Evolutionary conservation across 169 alveolate genomes (phyloP).

Genomic region (Eimeria falciformis): DNA sequence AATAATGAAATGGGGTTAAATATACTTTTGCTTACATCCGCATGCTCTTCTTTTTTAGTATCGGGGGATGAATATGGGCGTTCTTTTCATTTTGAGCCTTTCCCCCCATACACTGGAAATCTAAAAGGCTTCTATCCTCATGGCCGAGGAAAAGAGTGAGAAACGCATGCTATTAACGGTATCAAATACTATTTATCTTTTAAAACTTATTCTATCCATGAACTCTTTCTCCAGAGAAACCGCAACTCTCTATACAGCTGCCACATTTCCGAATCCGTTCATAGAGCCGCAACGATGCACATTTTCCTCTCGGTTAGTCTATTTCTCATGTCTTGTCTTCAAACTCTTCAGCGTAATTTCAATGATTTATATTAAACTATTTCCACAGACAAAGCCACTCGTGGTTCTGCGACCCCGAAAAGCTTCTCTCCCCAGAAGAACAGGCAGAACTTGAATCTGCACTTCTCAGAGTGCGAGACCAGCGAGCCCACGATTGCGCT

Average conservation of each 20-base stretch:
- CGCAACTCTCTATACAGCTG: neutral
- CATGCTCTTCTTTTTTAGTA: neutral
- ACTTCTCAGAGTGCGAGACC: neutral
- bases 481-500: neutral
- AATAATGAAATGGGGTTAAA: neutral
- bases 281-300: neutral
- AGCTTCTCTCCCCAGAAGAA: slow-evolving; percentile 13
- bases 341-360: neutral
- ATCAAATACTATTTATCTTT: no score
- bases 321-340: neutral
- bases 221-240: neutral
- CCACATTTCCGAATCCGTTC: slow-evolving; percentile 20
- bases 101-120: neutral
- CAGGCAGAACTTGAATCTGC: neutral
- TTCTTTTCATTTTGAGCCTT: neutral
- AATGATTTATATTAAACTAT: neutral
- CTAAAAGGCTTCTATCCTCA: neutral
- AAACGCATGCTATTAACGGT: neutral
- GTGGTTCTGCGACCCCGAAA: slow-evolving; percentile 24
- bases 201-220: neutral
- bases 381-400: neutral
- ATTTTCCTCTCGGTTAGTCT: neutral
- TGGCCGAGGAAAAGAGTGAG: slow-evolving; percentile 10
- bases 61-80: neutral
- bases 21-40: neutral